phyloP scores from a whole-genome alignment of 805 yeast genomes.

The Candida sakaeoensis region DNA sequence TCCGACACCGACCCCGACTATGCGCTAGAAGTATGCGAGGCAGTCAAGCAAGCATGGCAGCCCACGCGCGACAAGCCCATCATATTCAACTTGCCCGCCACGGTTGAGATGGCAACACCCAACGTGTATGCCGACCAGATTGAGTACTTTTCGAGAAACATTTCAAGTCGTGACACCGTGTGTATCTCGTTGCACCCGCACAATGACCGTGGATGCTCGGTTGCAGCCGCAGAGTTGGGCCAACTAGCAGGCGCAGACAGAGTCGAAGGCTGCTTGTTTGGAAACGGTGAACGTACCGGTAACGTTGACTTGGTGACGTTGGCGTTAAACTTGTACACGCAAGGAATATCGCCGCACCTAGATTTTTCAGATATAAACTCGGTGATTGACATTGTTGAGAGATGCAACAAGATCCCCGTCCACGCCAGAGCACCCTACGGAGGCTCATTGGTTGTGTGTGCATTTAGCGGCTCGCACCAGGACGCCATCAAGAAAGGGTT shows the following conservation, averaged over 20 bases:
- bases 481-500: slow-evolving; percentile 87
- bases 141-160: slow-evolving; percentile 62
- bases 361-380: slow-evolving; percentile 68
- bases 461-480: slow-evolving; percentile 83
- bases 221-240: slow-evolving; percentile 84
- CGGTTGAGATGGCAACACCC: slow-evolving; percentile 79
- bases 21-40: slow-evolving; percentile 65
- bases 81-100: slow-evolving; percentile 79
- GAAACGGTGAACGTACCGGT: slow-evolving; percentile 87
- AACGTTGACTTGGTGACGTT: slow-evolving; percentile 79
- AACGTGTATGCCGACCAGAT: slow-evolving; percentile 83
- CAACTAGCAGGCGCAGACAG: slow-evolving; percentile 85
- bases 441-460: slow-evolving; percentile 78
- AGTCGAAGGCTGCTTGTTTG: slow-evolving; percentile 81
- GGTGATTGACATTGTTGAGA: slow-evolving; percentile 69
- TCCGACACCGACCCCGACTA: slow-evolving; percentile 66
- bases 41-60: slow-evolving; percentile 71
- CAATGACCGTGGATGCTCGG: slow-evolving; percentile 84
- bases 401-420: slow-evolving; percentile 77
- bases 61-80: slow-evolving; percentile 65
- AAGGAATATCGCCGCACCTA: slow-evolving; percentile 66
- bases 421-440: slow-evolving; percentile 80
- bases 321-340: slow-evolving; percentile 74
- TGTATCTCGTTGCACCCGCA: slow-evolving; percentile 79
- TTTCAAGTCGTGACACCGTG: slow-evolving; percentile 63